Conservation (phyloP, 2,329 filamentous ascomycete species). For the Microdochium nivale region DNA sequence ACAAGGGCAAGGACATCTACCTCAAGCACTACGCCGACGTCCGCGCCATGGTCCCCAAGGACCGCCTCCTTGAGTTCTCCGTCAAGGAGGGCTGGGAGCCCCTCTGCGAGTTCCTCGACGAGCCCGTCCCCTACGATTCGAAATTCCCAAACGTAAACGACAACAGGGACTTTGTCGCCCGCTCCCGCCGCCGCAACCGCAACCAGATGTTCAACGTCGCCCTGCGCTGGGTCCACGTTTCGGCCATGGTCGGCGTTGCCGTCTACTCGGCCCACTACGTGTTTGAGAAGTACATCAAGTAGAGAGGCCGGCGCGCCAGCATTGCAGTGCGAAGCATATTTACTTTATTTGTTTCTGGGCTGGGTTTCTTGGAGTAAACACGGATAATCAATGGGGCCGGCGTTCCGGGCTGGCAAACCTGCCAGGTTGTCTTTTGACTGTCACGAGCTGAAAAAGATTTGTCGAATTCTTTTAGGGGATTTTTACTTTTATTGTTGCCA, state of each 20-base stretch:
- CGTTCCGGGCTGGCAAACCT: too few relatives aligned
- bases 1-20: constrained; percentile 56
- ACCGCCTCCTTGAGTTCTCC: constrained; percentile 20
- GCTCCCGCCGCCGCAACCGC: constrained; percentile 33
- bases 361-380: background rate
- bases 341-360: background rate
- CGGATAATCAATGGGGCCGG: too few relatives aligned
- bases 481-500: too few relatives aligned
- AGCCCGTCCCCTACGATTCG: constrained; percentile 17
- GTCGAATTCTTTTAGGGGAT: too few relatives aligned
- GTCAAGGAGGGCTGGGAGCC: constrained; percentile 26
- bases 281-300: background rate
- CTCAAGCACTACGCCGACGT: constrained; percentile 23
- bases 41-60: constrained; percentile 16
- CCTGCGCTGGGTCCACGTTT: constrained; percentile 25
- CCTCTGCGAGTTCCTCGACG: constrained; percentile 25
- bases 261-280: constrained; percentile 16
- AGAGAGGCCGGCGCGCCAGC: background rate
- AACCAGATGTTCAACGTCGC: constrained; percentile 39
- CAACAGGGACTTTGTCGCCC: constrained; percentile 35
- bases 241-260: constrained; percentile 18
- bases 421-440: too few relatives aligned
- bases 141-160: constrained; percentile 39
- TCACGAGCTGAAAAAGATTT: too few relatives aligned
- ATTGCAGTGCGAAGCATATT: background rate